Evolutionary conservation across 148 eudicot genomes (phyloP), one percentile per base, ranked within the genome.

Genomic region (Cornus kousa): DNA sequence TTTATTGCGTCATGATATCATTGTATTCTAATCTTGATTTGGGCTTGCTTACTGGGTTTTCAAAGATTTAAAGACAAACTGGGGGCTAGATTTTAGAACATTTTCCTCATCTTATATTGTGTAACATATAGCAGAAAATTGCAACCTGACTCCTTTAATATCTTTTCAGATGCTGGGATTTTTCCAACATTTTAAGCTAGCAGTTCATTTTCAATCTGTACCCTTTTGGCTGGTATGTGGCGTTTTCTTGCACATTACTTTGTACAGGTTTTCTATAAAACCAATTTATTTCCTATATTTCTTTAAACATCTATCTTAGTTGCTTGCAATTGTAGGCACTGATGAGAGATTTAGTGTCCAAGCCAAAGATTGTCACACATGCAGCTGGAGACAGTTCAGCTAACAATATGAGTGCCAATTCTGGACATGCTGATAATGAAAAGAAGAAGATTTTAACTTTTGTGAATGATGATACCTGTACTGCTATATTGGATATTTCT

Each of bases 181-280:
- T 86, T 97, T 90, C 82, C 97, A 91, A 86, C 97, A 97, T 83
- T 85, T 70, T 81, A 94, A 88, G 87, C 81, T 97, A 74, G 86
- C 79, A 46, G 88, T 94, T 75, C 98, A 97, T 80, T 90, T 84
- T 81, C 97, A 94, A 28, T 83, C 98, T 72, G 87, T 97, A 43
- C 78, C 81, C 64, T 97, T 94, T 86, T 97, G 99, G 99, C 94
- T 91, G 99, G 99, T 96, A 90, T 70, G 84, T 71, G 46, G n/a
- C 33, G 37, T 24, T 8, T 14, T 68, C 48, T 16, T 66, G 59
- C 14, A 57, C 65, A 53, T 75, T 39, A 74, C 16, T 71, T 75
- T 16, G 46, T 64, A 9, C 57, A 43, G 22, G 62, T 19, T 74
- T 64, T 68, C 39, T 16, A 50, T 48, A 46, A 74, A 71, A 40